These are phyloP conservation scores for Aspergillus felis DNA, from an alignment of 2,329 filamentous ascomycete species.

Conservation along the genomic window DNA sequence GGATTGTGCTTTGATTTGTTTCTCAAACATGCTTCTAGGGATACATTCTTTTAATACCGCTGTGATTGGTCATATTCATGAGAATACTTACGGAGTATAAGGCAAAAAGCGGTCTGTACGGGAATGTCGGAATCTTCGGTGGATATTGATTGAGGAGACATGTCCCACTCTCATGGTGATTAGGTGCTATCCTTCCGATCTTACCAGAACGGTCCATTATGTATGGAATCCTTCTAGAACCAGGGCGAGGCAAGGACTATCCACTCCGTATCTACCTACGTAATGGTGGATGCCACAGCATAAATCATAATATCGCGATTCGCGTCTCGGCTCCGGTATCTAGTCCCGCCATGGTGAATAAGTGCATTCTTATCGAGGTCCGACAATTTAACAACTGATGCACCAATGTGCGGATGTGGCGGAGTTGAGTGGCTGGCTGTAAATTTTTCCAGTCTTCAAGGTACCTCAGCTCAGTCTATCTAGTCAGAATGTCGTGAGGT, in stretches of 20 bases:
- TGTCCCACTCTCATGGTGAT: not conserved
- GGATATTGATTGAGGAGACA: not conserved
- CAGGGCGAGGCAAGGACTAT: not conserved
- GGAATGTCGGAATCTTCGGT: not conserved
- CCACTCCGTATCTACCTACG: not conserved
- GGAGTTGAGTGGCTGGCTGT: not conserved
- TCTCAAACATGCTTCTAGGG: not conserved
- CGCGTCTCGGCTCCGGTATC: not conserved
- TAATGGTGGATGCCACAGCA: not conserved
- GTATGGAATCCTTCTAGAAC: conserved; percentile 16
- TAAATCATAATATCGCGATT: not conserved
- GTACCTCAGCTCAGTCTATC: not conserved
- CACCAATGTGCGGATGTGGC: not conserved
- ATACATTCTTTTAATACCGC: not conserved
- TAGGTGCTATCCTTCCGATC: conserved; percentile 5
- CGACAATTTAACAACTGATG: not conserved
- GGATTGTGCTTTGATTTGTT: not conserved
- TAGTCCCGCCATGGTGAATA: not conserved
- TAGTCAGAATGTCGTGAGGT: too few species aligned
- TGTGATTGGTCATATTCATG: not conserved
- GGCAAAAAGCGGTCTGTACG: not conserved
- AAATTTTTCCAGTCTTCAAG: not conserved
- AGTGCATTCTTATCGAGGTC: not conserved
- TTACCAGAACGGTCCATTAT: not conserved
- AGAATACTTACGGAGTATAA: not conserved